phyloP scores from a whole-genome alignment of 2,329 filamentous ascomycete species.

The Lachnellula subtilissima region DNA sequence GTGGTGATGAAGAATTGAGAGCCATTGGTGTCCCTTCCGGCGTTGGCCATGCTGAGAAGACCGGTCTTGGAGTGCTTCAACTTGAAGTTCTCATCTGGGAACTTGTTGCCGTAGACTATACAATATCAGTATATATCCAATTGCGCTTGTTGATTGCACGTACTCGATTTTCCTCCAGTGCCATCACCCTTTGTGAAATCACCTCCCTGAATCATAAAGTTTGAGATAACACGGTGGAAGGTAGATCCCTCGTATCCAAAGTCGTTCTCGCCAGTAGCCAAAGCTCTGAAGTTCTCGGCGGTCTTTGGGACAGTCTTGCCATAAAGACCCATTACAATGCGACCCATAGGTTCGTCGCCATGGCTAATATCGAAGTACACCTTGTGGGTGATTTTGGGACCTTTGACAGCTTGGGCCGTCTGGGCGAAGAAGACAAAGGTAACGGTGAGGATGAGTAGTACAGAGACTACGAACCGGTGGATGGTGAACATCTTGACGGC shows the following conservation, averaged over 20 bases:
- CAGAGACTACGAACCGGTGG: conserved; percentile 64
- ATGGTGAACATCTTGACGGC: conserved; percentile 65
- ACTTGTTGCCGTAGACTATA: conserved; percentile 76
- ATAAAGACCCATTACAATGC: conserved; percentile 77
- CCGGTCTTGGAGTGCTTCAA: conserved; percentile 85
- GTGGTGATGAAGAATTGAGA: conserved; percentile 92
- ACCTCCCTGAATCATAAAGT: conserved; percentile 89
- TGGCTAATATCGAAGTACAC: conserved; percentile 83
- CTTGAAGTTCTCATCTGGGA: conserved; percentile 92
- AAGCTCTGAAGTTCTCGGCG: conserved; percentile 67
- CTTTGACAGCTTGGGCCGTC: conserved; percentile 69
- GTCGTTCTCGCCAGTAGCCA: conserved; percentile 81
- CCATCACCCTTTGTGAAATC: conserved; percentile 81
- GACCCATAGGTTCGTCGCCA: conserved; percentile 68
- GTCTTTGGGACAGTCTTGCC: conserved; percentile 82
- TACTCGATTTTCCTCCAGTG: conserved; percentile 81
- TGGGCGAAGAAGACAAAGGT: conserved; percentile 72
- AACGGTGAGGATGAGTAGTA: conserved; percentile 72
- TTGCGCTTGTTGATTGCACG: conserved; percentile 30
- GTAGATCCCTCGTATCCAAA: conserved; percentile 75
- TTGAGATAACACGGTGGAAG: conserved; percentile 88
- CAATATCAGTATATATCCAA: conserved; percentile 14
- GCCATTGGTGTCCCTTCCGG: conserved; percentile 80
- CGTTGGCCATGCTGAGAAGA: conserved; percentile 79
- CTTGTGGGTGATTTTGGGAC: conserved; percentile 94